Base-by-base conservation (phyloP, 148 eudicot species). In the Selenicereus undatus region DNA sequence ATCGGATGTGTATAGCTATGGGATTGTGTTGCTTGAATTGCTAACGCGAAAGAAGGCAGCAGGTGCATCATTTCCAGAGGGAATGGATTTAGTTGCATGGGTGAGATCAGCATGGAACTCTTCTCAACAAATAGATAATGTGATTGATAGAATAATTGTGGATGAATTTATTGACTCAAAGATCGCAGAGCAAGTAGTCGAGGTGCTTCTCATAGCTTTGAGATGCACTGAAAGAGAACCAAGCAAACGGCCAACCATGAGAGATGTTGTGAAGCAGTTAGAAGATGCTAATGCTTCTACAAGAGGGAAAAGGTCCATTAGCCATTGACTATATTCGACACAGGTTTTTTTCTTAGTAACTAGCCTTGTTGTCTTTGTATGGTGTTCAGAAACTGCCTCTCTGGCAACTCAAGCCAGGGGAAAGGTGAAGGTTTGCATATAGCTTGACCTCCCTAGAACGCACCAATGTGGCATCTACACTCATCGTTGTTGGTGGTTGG, bases 1-100 rank as follows among this genome's bases (percentile, higher is more conserved):
- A 80, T 82, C 94, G 0, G 97, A 93, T 81, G 97, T 93, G 14
- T 93, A 93, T 81, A 90, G 94, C 79, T 93, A 90, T 70, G 94
- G 94, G 50, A 89, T 93, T 76, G 91, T 93, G 54, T 71, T 93
- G 83, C 85, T 93, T 76, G 97, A 90, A 80, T 71, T 93, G 71
- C 69, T 93, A 48, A 91, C 90, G 3, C 65, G 93, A 75, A 91
- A 85, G 86, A 85, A 80, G 82, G 87, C 90, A 42, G 76, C 86
- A 26, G 92, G 85, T 78, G 86, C 86, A 52, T 88, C 90, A 50
- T 86, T 89, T 64, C 27, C 69, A 13, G 89, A 82, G 73, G 89
- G 82, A 78, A 32, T 74, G 65, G 89, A 90, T 79, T 83, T 91
- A 32, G 91, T 88, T 18, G 80, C 86, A n/a, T 93, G 94, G 94